These are phyloP conservation scores for Ligustrum vulgare DNA, from an alignment of 257 asterid species.

Conservation along the genomic window DNA sequence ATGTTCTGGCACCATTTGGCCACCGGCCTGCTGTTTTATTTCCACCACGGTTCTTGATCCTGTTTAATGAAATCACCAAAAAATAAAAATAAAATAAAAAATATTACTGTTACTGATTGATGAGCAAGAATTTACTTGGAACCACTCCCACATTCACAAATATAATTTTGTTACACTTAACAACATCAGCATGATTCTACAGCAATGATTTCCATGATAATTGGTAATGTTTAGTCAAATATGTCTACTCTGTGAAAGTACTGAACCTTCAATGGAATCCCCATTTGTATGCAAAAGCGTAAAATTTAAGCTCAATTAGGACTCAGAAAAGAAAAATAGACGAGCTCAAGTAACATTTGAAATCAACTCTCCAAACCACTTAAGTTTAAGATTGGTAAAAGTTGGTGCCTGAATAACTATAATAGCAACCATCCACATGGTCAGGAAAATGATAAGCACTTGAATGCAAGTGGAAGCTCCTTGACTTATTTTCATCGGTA, in stretches of 20 bases:
- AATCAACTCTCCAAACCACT: background rate
- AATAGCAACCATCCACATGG: slow-evolving; percentile 56
- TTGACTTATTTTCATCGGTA: slow-evolving; percentile 43
- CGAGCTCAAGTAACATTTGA: slow-evolving; percentile 8
- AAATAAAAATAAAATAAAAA: background rate
- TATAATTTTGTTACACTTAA: background rate
- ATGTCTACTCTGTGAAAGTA: background rate
- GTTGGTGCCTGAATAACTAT: slow-evolving; percentile 47
- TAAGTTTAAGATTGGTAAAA: background rate
- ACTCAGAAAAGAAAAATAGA: background rate
- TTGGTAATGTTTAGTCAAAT: background rate
- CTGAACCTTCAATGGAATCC: background rate
- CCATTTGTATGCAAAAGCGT: background rate
- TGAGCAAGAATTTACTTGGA: background rate
- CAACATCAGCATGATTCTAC: background rate
- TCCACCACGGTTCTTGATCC: slow-evolving; percentile 54
- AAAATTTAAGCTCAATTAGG: background rate
- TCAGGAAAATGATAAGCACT: slow-evolving; percentile 46
- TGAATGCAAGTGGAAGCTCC: slow-evolving; percentile 55
- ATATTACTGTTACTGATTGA: background rate
- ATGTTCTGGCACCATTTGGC: slow-evolving; percentile 49
- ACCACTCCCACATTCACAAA: background rate
- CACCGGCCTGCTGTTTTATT: slow-evolving; percentile 56
- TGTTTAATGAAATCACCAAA: slow-evolving; percentile 24
- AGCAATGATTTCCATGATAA: background rate